Conservation (phyloP, 208 protist species). For the Acanthamoeba healyi region DNA sequence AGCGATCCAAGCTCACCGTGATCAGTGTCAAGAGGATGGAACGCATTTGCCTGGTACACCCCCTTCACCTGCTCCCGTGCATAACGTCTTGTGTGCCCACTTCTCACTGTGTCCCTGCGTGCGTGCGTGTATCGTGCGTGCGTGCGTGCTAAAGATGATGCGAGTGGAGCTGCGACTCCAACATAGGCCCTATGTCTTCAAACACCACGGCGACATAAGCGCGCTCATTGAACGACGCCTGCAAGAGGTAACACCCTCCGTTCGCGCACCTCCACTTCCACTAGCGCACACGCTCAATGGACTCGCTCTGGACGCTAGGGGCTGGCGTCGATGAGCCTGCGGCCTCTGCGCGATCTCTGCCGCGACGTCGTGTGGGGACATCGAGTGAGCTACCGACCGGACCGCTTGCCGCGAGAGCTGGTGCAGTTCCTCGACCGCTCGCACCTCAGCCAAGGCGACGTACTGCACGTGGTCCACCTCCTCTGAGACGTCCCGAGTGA, state of each 20-base stretch:
- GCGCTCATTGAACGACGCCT: neutral
- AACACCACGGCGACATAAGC: neutral
- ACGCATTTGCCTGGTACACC: neutral
- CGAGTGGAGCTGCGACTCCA: neutral
- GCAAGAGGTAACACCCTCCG: neutral
- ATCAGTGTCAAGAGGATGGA: neutral
- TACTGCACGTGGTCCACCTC: neutral
- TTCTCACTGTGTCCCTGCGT: no score
- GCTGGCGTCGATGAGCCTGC: neutral
- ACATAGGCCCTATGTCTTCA: neutral
- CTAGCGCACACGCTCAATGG: neutral
- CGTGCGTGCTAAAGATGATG: no score
- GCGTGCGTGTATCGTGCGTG: no score
- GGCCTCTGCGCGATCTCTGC: constrained; percentile 11
- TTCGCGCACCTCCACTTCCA: neutral
- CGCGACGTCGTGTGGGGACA: constrained; percentile 11
- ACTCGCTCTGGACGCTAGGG: neutral
- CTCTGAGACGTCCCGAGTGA: no score
- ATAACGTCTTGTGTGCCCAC: no score
- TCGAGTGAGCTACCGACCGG: neutral
- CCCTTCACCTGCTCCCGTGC: no score
- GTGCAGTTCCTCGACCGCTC: neutral
- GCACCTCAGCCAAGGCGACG: neutral
- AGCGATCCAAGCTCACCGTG: neutral
- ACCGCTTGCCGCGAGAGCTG: neutral